These are phyloP conservation scores for Infundibulicybe gibba DNA, from an alignment of 768 basidiomycete genomes.

Conservation along the genomic window DNA sequence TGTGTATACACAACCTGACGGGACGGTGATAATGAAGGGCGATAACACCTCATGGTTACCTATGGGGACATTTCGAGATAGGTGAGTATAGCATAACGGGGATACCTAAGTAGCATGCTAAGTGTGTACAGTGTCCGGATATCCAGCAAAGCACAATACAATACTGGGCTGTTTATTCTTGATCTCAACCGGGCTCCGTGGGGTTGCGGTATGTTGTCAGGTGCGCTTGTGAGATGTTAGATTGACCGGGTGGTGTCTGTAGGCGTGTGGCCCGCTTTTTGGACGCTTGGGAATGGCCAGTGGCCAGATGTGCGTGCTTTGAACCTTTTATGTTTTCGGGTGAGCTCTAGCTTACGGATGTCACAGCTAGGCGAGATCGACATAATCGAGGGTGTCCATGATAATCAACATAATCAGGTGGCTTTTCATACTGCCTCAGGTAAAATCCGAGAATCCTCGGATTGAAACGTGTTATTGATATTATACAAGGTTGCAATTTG, in stretches of 20 bases:
- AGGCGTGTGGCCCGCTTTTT: conserved; percentile 86
- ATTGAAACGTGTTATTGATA: conserved; percentile 2
- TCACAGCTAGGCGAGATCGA: conserved; percentile 75
- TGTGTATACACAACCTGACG: conserved; percentile 53
- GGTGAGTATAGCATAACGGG: conserved; percentile 31
- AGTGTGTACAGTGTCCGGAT: conserved; percentile 60
- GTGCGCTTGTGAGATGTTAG: not conserved
- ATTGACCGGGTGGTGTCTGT: conserved; percentile 4
- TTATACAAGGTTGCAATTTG: conserved; percentile 49
- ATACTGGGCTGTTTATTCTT: conserved; percentile 79
- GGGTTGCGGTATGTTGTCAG: conserved; percentile 68
- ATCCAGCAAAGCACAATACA: conserved; percentile 58
- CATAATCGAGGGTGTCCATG: conserved; percentile 82
- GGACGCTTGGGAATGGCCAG: conserved; percentile 55
- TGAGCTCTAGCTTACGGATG: conserved; percentile 6
- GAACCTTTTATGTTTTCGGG: not conserved
- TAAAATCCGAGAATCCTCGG: conserved; percentile 16
- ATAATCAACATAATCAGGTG: conserved; percentile 81
- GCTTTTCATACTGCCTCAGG: conserved; percentile 75
- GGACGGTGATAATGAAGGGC: conserved; percentile 71
- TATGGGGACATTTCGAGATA: conserved; percentile 53
- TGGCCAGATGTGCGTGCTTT: conserved; percentile 60
- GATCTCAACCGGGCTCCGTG: conserved; percentile 83
- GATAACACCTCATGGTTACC: conserved; percentile 60
- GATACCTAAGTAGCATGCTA: not conserved